Conservation (phyloP, 2,329 filamentous ascomycete species). For the Tothia fuscella region DNA sequence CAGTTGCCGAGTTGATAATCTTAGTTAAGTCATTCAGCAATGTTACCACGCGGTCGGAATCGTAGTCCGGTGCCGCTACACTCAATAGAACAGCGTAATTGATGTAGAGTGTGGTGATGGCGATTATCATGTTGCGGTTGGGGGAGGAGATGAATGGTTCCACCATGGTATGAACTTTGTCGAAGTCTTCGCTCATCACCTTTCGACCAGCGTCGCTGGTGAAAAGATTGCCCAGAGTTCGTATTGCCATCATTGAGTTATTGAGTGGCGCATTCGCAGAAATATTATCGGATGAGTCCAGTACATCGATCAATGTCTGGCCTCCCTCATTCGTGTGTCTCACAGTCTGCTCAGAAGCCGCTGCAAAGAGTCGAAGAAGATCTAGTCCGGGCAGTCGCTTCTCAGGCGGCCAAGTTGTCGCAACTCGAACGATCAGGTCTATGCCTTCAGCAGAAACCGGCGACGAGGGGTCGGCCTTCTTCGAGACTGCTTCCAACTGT, state of each 20-base stretch:
- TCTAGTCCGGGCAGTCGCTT: slow-evolving; percentile 78
- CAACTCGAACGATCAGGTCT: slow-evolving; percentile 56
- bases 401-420: slow-evolving; percentile 66
- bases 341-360: slow-evolving; percentile 53
- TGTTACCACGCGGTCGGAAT: slow-evolving; percentile 37
- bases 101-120: slow-evolving; percentile 68
- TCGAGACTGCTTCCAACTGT: slow-evolving; percentile 45
- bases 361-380: slow-evolving; percentile 70
- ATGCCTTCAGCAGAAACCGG: slow-evolving; percentile 42
- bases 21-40: slow-evolving; percentile 51
- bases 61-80: slow-evolving; percentile 23
- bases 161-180: slow-evolving; percentile 50
- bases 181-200: slow-evolving; percentile 43
- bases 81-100: slow-evolving; percentile 67
- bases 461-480: slow-evolving; percentile 27
- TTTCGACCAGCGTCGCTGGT: slow-evolving; percentile 57
- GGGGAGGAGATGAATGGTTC: slow-evolving; percentile 40
- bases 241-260: slow-evolving; percentile 75
- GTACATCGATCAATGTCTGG: slow-evolving; percentile 46
- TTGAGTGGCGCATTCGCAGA: slow-evolving; percentile 51
- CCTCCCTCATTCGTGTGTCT: slow-evolving; percentile 40
- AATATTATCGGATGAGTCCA: slow-evolving; percentile 39
- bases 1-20: slow-evolving; percentile 54
- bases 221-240: slow-evolving; percentile 76
- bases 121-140: slow-evolving; percentile 74